A percentile compares a stretch with the other conserved stretches of the same genome.
Conservation (phyloP, 2,329 filamentous ascomycete genomes). For the Alternaria rosae region DNA sequence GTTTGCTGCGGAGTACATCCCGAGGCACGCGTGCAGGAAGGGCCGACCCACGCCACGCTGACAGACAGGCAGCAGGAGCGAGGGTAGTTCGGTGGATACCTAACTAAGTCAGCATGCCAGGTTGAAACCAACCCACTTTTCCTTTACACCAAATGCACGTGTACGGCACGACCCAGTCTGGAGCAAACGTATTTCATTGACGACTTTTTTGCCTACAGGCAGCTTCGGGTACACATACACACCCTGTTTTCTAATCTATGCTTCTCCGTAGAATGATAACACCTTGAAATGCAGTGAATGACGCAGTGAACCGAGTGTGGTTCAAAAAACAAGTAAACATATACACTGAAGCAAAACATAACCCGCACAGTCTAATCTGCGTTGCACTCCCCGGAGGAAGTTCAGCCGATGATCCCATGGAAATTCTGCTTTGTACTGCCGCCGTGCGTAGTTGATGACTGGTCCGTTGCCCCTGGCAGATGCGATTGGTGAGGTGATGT, state of each 20-base stretch:
- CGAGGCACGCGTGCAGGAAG: conserved; percentile 2
- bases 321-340: conserved; percentile 16
- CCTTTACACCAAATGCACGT: not conserved
- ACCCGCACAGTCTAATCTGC: conserved; percentile 33
- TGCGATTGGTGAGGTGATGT: conserved; percentile 40
- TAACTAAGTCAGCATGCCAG: not conserved
- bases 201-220: conserved; percentile 1
- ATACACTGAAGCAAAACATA: conserved; percentile 24
- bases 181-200: conserved; percentile 7
- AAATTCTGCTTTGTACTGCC: conserved; percentile 20
- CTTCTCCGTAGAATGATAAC: not conserved
- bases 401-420: conserved; percentile 27
- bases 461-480: conserved; percentile 42
- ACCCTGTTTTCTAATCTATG: not conserved
- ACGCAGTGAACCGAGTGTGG: not conserved
- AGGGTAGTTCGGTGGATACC: conserved; percentile 2
- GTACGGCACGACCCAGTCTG: not conserved
- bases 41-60: not conserved
- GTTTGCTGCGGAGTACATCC: not conserved
- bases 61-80: not conserved
- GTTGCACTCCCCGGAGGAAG: conserved; percentile 16
- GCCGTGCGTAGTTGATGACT: conserved; percentile 11
- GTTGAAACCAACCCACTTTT: not conserved
- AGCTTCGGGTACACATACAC: not conserved
- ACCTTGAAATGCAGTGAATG: conserved; percentile 6